Evolutionary conservation across 805 yeast species (phyloP), one percentile per base, ranked within the genome.

Genomic region (Barnettozyma sp.): DNA sequence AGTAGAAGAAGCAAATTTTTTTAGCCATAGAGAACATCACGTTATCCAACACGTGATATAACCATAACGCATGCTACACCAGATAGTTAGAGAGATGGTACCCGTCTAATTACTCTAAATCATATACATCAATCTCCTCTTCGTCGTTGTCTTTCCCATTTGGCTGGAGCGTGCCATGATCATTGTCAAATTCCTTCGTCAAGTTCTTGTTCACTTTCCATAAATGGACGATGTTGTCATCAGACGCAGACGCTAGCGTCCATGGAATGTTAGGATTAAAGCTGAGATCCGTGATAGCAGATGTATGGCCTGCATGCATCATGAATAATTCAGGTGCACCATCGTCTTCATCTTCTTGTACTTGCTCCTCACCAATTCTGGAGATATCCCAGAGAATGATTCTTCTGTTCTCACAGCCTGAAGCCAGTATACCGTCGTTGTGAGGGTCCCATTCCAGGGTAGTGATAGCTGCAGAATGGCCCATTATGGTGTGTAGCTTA

Each of bases 271-370:
- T 52, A 6, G 78, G 76, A 51, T 78, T 80, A 68, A 84, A 78
- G 22, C 77, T 70, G 45, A 83, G 65, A 54, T 83, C 94, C 28
- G 78, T 76, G 13, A 83, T 78, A 6, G 80, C 68, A 13, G 85
- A 80, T 14, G 87, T 78, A 53, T 86, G 95, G 15, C 95, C 95
- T 25, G 94, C 94, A 54, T 86, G 95, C 79, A 86, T 82, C 87
- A 85, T 82, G 48, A 85, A 65, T 23, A 86, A 60, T 56, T 86
- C 96, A 5, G 95, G 90, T 19, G 82, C 82, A 26, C 94, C 96
- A 50, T 86, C 96, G 45, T 82, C 94, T 21, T 86, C 82, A 53
- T 86, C 95, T 46, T 85, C 95, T 46, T 77, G 87, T 11, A 69
- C 70, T 56, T 84, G 94, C 52, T 85, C 95, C 43, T 78, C 82